A percentile compares a stretch with the other conserved stretches of the same genome.
These are phyloP conservation scores for Kodamaea neixiangensis DNA, from an alignment of 805 yeast species.

Conservation along the genomic window DNA sequence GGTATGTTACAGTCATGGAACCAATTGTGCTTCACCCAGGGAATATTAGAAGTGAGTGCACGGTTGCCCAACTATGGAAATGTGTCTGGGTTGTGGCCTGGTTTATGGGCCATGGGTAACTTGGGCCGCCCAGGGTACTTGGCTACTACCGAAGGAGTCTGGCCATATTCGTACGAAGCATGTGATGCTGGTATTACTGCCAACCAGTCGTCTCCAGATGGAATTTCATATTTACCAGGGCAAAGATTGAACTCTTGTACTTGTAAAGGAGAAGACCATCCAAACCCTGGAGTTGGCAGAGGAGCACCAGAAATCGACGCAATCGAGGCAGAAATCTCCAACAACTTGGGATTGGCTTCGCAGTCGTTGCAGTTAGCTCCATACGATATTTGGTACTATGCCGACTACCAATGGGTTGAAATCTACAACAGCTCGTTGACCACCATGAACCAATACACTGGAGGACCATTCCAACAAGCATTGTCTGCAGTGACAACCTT, in stretches of 20 bases:
- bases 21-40: constrained; percentile 85
- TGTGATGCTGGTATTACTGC: constrained; percentile 97
- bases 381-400: constrained; percentile 89
- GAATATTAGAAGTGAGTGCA: constrained; percentile 73
- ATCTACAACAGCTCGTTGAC: constrained; percentile 70
- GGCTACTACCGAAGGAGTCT: constrained; percentile 87
- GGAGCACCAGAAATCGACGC: constrained; percentile 97
- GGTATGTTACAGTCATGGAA: constrained; percentile 96
- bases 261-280: constrained; percentile 83
- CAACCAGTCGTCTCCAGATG: constrained; percentile 88
- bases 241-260: constrained; percentile 78
- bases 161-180: constrained; percentile 88
- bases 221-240: constrained; percentile 84
- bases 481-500: constrained; percentile 79
- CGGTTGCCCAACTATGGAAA: constrained; percentile 78
- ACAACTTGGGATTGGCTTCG: constrained; percentile 72
- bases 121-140: constrained; percentile 88
- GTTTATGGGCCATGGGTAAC: constrained; percentile 93
- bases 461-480: constrained; percentile 95
- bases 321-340: constrained; percentile 76
- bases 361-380: constrained; percentile 95
- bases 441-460: constrained; percentile 82
- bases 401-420: constrained; percentile 80
- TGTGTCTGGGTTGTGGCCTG: constrained; percentile 91
- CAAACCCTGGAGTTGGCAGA: constrained; percentile 83